Conservation (phyloP, 202 grass and related monocot species). For the Schoenoplectus triqueter region DNA sequence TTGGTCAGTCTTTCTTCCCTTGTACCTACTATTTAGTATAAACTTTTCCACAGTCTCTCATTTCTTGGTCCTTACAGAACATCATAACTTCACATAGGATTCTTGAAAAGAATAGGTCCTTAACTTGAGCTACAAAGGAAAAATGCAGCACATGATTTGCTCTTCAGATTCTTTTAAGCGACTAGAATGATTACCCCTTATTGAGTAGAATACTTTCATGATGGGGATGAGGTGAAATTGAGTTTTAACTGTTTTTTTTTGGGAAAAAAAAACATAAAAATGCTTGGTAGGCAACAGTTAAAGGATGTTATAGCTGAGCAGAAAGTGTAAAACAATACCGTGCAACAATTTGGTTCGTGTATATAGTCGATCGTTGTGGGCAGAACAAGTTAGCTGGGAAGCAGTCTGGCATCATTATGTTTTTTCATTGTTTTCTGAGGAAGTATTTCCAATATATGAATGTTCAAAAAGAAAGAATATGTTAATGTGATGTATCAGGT, state of each 20-base stretch:
- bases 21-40: background rate
- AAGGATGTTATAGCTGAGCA: background rate
- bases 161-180: background rate
- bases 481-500: constrained; percentile 53
- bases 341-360: background rate
- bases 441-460: background rate
- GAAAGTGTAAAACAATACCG: background rate
- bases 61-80: constrained; percentile 19
- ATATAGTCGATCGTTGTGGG: background rate
- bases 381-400: background rate
- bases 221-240: background rate
- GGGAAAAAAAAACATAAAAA: background rate
- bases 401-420: background rate
- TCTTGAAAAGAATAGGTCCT: too few relatives aligned
- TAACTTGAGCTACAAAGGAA: background rate
- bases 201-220: constrained; percentile 1
- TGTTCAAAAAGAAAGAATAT: too few relatives aligned
- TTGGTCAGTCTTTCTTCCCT: constrained; percentile 49
- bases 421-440: background rate
- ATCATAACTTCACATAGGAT: background rate
- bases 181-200: too few relatives aligned
- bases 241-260: background rate
- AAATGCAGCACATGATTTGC: background rate
- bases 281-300: background rate
- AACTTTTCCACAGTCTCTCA: background rate